These are phyloP conservation scores for Elymus sibiricus DNA, from an alignment of 176 grass and related monocot species.

Conservation along the genomic window DNA sequence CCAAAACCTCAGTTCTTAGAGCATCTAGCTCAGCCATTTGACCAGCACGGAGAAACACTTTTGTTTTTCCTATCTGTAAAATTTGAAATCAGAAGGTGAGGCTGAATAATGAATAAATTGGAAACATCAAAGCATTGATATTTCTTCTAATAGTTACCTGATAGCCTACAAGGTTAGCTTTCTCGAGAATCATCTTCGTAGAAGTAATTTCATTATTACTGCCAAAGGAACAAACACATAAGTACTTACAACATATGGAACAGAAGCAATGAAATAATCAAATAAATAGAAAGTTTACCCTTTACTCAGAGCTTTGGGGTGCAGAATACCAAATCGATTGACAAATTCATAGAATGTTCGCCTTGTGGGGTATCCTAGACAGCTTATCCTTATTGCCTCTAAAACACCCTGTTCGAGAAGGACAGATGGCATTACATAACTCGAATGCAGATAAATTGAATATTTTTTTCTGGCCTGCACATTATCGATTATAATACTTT, in stretches of 20 bases:
- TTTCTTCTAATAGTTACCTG: conserved; percentile 53
- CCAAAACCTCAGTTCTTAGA: conserved; percentile 87
- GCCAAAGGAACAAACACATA: conserved; percentile 34
- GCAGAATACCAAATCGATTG: conserved; percentile 85
- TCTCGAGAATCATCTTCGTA: conserved; percentile 77
- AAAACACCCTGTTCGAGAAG: conserved; percentile 73
- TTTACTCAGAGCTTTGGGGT: conserved; percentile 57
- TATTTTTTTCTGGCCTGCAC: neutral
- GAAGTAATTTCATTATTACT: conserved; percentile 63
- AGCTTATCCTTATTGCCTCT: conserved; percentile 96
- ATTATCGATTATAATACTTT: too few relatives aligned
- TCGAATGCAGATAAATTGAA: neutral
- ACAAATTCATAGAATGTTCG: conserved; percentile 86
- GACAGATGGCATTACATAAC: neutral
- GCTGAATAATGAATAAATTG: conserved; percentile 10
- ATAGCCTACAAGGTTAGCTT: conserved; percentile 78
- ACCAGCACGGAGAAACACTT: conserved; percentile 94
- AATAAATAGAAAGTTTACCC: conserved; percentile 53
- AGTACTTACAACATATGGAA: neutral
- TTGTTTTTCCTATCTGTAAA: conserved; percentile 89
- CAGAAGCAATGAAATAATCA: conserved; percentile 9
- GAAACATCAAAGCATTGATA: neutral
- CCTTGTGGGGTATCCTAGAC: conserved; percentile 86
- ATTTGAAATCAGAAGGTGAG: conserved; percentile 32
- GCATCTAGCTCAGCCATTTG: conserved; percentile 99